Evolutionary conservation across 257 asterid species (phyloP), one percentile per base, ranked within the genome.

Genomic region (Plantago elongata): DNA sequence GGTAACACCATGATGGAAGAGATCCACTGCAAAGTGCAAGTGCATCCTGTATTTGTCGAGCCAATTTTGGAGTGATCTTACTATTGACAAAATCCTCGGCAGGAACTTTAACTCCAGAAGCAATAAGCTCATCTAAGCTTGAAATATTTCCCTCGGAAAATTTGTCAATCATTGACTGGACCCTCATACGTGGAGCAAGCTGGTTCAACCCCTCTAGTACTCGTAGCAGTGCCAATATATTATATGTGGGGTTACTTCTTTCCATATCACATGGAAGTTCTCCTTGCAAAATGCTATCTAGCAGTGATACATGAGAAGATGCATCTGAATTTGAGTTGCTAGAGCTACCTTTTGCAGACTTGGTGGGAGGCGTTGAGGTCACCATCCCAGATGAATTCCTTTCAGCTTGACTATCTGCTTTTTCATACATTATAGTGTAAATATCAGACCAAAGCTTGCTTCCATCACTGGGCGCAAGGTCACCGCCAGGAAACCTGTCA

Each of bases 1-100:
- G 99, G 78, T 84, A 84, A 79, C 97, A 92, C 99, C 99, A 92
- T 27, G 97, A 83, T 30, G 99, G 99, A 64, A 89, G 93, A 62
- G 95, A 81, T 45, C 98, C 98, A 51, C 97, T 86, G 77, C 95
- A 92, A 47, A 92, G 95, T 43, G 99, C 99, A 51, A 92, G 90
- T n/a, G 95, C 95, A 66, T 89, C 97, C 82, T 88, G 97, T 58
- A 89, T 84, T 78, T 92, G 97, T 63, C 99, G 75, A 47, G 95
- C 90, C 74, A 92, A 73, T 67, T 92, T 92, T n/a, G 99, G 95
- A 34, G 97, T 89, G 64, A 92, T 97, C 79, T 92, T 89, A 69
- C 77, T 79, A 62, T 79, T 92, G 62, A 84, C 69, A 68, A 86
- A 92, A 62, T 89, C 95, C 59, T 83, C 93, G 0, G 64, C 45